phyloP scores from a whole-genome alignment of 345 rosid species.

The Murraya paniculata region DNA sequence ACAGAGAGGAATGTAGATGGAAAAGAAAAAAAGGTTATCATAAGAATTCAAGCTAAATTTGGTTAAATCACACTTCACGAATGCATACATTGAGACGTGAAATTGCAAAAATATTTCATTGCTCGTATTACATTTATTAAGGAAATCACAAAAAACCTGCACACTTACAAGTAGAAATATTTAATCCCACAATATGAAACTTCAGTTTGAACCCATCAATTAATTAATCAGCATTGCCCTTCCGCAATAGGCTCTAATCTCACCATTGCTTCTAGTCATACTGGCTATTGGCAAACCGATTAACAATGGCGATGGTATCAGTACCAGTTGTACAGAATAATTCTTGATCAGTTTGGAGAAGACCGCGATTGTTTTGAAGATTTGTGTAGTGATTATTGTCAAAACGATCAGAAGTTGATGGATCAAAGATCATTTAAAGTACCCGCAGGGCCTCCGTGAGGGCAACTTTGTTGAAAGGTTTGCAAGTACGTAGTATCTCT shows the following conservation, averaged over 20 bases:
- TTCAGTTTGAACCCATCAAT: background rate
- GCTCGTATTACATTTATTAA: background rate
- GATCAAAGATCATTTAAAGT: slow-evolving; percentile 7
- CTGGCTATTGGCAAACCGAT: slow-evolving; percentile 32
- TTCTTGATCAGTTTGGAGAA: slow-evolving; percentile 39
- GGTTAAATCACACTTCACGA: background rate
- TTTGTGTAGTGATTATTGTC: slow-evolving; percentile 34
- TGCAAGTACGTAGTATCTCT: background rate
- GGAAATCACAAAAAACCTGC: background rate
- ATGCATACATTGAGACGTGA: too few species aligned
- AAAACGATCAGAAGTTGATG: slow-evolving; percentile 14
- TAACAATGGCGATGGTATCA: slow-evolving; percentile 24
- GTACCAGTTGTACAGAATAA: slow-evolving; percentile 33
- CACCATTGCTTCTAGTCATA: slow-evolving; percentile 29
- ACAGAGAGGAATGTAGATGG: background rate
- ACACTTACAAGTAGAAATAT: background rate
- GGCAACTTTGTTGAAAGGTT: slow-evolving; percentile 1
- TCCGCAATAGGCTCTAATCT: slow-evolving; percentile 35
- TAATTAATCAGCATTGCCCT: slow-evolving; percentile 17
- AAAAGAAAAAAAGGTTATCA: too few species aligned
- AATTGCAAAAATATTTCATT: background rate
- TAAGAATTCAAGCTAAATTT: background rate
- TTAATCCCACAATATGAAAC: background rate
- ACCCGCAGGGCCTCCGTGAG: background rate
- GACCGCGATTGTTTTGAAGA: slow-evolving; percentile 27